Percentiles rank a stretch among this genome's conserved stretches.
These are phyloP conservation scores for Prunus mira DNA, from an alignment of 306 rosid species.

Conservation along the genomic window DNA sequence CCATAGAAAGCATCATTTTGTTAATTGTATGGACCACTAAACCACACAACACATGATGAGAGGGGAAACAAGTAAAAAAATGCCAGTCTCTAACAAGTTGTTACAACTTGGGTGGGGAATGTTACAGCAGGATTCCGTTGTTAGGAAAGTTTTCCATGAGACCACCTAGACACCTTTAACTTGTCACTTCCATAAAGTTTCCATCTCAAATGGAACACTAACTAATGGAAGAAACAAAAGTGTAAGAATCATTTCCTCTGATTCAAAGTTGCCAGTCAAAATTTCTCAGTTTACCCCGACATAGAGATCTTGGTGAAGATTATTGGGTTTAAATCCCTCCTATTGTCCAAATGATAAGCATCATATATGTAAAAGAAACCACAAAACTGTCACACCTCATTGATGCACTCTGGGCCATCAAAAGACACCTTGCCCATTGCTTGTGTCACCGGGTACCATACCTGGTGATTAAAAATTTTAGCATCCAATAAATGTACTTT, in stretches of 20 bases:
- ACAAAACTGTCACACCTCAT: constrained; percentile 51
- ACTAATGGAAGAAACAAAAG: neutral
- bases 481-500: constrained; percentile 4
- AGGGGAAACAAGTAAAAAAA: neutral
- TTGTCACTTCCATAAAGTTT: neutral
- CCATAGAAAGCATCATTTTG: neutral
- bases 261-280: neutral
- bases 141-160: neutral
- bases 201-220: neutral
- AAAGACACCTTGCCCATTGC: constrained; percentile 84
- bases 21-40: neutral
- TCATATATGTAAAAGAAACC: neutral
- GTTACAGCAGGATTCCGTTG: neutral
- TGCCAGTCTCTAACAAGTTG: neutral
- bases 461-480: constrained; percentile 35
- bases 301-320: neutral
- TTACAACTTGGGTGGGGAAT: neutral
- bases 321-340: neutral
- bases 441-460: constrained; percentile 82
- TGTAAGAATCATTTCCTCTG: neutral
- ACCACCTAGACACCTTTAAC: neutral
- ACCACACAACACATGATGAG: neutral
- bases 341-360: neutral
- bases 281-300: neutral
- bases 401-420: constrained; percentile 81